These are phyloP conservation scores for Saturnispora sekii DNA, from an alignment of 805 yeast species.

Conservation along the genomic window DNA sequence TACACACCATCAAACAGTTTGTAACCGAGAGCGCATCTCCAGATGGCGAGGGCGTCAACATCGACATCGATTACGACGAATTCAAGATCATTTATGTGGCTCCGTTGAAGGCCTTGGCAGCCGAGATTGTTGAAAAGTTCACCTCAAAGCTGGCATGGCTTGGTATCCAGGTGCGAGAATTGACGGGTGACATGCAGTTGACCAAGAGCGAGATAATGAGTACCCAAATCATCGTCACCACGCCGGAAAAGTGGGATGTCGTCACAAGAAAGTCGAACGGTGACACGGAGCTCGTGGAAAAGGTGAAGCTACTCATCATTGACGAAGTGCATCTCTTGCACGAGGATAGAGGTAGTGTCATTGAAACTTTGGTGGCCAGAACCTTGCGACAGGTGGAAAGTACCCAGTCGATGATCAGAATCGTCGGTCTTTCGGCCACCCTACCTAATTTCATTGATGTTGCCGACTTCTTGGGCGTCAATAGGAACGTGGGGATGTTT, in stretches of 20 bases:
- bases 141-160: slow-evolving; percentile 70
- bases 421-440: slow-evolving; percentile 91
- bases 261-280: slow-evolving; percentile 91
- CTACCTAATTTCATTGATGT: slow-evolving; percentile 88
- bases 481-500: slow-evolving; percentile 84
- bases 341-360: slow-evolving; percentile 97
- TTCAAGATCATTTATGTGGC: slow-evolving; percentile 91
- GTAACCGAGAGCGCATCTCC: slow-evolving; percentile 35
- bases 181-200: slow-evolving; percentile 94
- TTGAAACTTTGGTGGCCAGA: slow-evolving; percentile 90
- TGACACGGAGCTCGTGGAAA: slow-evolving; percentile 73
- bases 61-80: slow-evolving; percentile 69
- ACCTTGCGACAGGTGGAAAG: slow-evolving; percentile 92
- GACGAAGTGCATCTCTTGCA: slow-evolving; percentile 96
- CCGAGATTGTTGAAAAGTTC: slow-evolving; percentile 91
- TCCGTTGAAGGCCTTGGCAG: slow-evolving; percentile 88
- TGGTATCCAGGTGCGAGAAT: slow-evolving; percentile 76
- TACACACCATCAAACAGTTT: slow-evolving; percentile 70
- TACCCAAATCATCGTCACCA: slow-evolving; percentile 85
- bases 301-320: slow-evolving; percentile 77
- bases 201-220: slow-evolving; percentile 68
- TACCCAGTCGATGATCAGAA: slow-evolving; percentile 85
- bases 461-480: slow-evolving; percentile 89
- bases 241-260: slow-evolving; percentile 97
- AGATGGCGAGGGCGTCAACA: slow-evolving; percentile 37